Conservation (phyloP, 495 filamentous ascomycete genomes). For the Podospora appendiculata region DNA sequence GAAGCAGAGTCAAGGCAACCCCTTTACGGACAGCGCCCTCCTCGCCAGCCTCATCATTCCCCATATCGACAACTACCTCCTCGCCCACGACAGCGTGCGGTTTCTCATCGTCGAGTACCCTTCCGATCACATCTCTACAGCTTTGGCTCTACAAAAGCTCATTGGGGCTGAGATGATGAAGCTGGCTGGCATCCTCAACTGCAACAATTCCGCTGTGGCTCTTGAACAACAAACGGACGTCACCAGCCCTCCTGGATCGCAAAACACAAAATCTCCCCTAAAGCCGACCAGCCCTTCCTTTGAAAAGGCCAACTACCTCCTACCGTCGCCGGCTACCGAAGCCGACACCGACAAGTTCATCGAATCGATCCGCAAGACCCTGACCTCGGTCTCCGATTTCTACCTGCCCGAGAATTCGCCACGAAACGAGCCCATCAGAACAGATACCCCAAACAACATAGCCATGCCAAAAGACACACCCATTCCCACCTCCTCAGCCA, state of each 20-base stretch:
- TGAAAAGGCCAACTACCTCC: slow-evolving; percentile 31
- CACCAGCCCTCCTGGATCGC: background rate
- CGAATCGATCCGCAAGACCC: slow-evolving; percentile 20
- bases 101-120: slow-evolving; percentile 42
- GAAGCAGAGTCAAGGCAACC: slow-evolving; percentile 36
- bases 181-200: slow-evolving; percentile 34
- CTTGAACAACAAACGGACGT: too few species aligned
- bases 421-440: too few species aligned
- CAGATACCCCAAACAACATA: too few species aligned
- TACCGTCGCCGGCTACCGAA: slow-evolving; percentile 31
- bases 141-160: slow-evolving; percentile 33
- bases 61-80: slow-evolving; percentile 37
- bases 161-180: slow-evolving; percentile 34
- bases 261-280: slow-evolving; percentile 11
- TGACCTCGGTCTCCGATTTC: slow-evolving; percentile 4
- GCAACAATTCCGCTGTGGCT: slow-evolving; percentile 8
- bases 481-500: too few species aligned
- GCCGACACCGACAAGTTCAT: slow-evolving; percentile 32
- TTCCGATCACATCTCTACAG: slow-evolving; percentile 35
- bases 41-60: slow-evolving; percentile 39
- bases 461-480: too few species aligned
- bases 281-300: slow-evolving; percentile 8
- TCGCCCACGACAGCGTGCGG: slow-evolving; percentile 26
- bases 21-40: slow-evolving; percentile 33
- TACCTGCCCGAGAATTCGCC: slow-evolving; percentile 24